Base-by-base conservation (phyloP, 139 green algal genomes). In the Limnomonas spitsbergensis region DNA sequence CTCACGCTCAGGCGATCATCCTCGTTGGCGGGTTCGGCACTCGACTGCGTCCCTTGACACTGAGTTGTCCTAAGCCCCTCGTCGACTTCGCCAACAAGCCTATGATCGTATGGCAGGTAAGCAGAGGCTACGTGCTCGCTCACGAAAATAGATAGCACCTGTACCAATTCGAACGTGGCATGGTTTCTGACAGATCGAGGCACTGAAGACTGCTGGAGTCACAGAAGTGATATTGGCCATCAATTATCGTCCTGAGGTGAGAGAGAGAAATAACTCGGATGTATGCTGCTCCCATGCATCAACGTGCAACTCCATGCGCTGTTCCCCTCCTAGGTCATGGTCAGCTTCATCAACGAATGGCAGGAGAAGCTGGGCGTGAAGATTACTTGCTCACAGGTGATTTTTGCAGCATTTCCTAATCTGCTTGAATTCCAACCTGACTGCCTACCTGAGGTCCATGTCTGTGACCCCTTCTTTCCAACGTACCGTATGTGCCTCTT, bases 61-160 rank as follows among this genome's bases (percentile, higher is more conserved):
- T 92, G 36, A 93, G 87, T 4, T 89, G 94, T 35, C 95, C 95
- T 1, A 98, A 99, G 87, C 94, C 95, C 0, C 89, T 99, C 26
- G 93, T 99, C 1, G 95, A 98, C 40, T 99, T 99, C 76, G 91
- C 85, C 3, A 99, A 99, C 88, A 98, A 98, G 87, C 95, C 95
- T 26, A 99, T 99, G 95, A 98, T 99, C 68, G 88, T 97, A 34
- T 66, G 34, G 29, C 72, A 74, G 35, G 67, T 69, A 61, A 14
- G 20, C 20, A 61, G 47, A n/a, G n/a, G n/a, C n/a, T n/a, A n/a
- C n/a, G n/a, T n/a, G n/a, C n/a, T n/a, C n/a, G n/a, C n/a, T 61
- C 14, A 61, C 14, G 14, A 14, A 20, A 61, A 61, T 61, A 61
- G 14, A 61, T 29, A 61, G 20, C 20, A 61, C 14, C 47, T 61